Evolutionary conservation across 192 early-diverging fungal genomes (phyloP).

Genomic region (Glomus cerebriforme): DNA sequence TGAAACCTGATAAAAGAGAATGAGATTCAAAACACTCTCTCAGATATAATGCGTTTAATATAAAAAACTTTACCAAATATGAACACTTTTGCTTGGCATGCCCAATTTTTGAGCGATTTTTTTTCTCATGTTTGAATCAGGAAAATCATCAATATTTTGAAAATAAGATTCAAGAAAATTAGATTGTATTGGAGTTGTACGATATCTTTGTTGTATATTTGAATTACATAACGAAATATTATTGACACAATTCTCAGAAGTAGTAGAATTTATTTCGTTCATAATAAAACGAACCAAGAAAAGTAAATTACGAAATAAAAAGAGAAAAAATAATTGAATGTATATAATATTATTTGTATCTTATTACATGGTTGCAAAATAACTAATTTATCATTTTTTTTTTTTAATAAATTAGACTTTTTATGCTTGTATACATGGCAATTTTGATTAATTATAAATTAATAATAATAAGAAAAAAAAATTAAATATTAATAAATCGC

Average conservation of each 20-base stretch:
- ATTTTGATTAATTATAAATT: too few species aligned
- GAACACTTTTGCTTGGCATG: conserved; percentile 30
- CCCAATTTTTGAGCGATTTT: conserved; percentile 2
- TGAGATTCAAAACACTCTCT: background rate
- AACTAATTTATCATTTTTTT: too few species aligned
- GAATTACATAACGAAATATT: conserved; percentile 1
- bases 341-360: too few species aligned
- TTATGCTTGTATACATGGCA: too few species aligned
- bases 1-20: conserved; percentile 13
- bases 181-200: conserved; percentile 23
- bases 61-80: conserved; percentile 13
- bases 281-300: background rate
- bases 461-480: too few species aligned
- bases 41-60: background rate
- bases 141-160: conserved; percentile 26
- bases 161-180: conserved; percentile 24
- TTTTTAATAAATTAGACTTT: too few species aligned
- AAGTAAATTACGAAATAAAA: background rate
- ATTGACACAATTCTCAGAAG: background rate
- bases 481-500: too few species aligned
- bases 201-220: conserved; percentile 19
- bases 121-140: conserved; percentile 10
- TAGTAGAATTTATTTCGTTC: background rate
- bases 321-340: too few species aligned
- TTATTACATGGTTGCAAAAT: too few species aligned